Evolutionary conservation across 345 rosid genomes (phyloP).

Genomic region (Eucalyptus fibrosa): DNA sequence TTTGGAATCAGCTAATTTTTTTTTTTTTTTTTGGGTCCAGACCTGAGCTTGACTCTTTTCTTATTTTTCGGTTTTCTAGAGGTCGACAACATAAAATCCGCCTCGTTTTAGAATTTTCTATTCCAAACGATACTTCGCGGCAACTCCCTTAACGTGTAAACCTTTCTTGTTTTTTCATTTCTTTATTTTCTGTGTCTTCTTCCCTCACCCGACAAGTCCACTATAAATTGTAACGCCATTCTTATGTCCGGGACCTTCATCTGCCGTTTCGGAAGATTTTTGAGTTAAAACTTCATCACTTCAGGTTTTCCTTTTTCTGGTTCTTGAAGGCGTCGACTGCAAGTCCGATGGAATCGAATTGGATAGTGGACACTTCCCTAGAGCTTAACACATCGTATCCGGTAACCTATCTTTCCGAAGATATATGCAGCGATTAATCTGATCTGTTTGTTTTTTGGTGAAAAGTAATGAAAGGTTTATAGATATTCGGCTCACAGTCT

Average conservation of each 20-base stretch:
- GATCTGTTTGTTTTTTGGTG: neutral
- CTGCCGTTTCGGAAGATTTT: neutral
- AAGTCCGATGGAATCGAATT: neutral
- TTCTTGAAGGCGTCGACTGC: neutral
- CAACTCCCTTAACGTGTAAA: neutral
- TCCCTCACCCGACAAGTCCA: neutral
- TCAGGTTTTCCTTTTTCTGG: neutral
- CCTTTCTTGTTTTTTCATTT: neutral
- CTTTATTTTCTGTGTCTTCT: neutral
- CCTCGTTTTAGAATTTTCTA: neutral
- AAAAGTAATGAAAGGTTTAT: neutral
- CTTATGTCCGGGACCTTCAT: neutral
- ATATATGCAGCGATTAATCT: neutral
- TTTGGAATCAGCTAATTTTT: neutral
- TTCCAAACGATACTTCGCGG: neutral
- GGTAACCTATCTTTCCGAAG: neutral
- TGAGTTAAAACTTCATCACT: neutral
- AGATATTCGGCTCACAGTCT: neutral
- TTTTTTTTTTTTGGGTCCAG: neutral
- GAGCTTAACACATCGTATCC: neutral
- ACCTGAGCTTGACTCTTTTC: neutral
- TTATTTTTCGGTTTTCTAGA: neutral
- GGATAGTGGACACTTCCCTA: neutral
- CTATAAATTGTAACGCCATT: neutral
- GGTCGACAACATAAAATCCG: neutral